phyloP scores from a whole-genome alignment of 2,329 filamentous ascomycete genomes.

The Thielaviopsis musarum region DNA sequence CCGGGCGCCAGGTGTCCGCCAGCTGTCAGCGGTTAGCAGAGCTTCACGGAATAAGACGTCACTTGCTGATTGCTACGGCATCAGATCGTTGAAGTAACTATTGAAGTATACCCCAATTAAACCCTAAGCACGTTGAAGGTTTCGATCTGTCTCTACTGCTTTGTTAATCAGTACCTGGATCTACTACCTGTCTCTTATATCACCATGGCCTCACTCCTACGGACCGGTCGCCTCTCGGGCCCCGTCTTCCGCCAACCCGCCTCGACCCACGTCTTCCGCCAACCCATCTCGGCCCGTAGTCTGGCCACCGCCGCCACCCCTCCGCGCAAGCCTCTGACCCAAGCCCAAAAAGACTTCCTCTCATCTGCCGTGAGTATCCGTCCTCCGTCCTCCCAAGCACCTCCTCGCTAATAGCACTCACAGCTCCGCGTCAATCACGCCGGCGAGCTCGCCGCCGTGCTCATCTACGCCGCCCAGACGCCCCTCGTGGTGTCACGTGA shows the following conservation, averaged over 20 bases:
- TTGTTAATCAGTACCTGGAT: too few species aligned
- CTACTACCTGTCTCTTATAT: too few species aligned
- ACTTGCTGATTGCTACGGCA: too few species aligned
- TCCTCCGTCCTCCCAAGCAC: neutral
- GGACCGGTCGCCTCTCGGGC: too few species aligned
- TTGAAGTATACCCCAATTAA: neutral
- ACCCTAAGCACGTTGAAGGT: neutral
- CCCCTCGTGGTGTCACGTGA: conserved; percentile 64
- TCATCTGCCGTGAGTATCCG: conserved; percentile 46
- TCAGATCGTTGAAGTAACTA: too few species aligned
- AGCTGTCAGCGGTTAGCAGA: too few species aligned
- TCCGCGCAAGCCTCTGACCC: conserved; percentile 43
- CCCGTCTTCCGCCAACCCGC: too few species aligned
- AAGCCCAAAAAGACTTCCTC: conserved; percentile 56
- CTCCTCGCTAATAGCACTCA: neutral
- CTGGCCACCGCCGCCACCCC: conserved; percentile 13
- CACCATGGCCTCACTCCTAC: too few species aligned
- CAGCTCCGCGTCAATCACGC: conserved; percentile 91
- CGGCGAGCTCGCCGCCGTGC: conserved; percentile 86
- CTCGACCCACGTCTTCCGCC: neutral
- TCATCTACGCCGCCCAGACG: conserved; percentile 84
- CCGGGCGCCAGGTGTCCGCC: too few species aligned
- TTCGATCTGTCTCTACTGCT: too few species aligned
- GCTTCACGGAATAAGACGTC: too few species aligned
- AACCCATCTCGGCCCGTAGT: neutral